phyloP scores from a whole-genome alignment of 2,329 filamentous ascomycete species.

The Truncatella angustata region DNA sequence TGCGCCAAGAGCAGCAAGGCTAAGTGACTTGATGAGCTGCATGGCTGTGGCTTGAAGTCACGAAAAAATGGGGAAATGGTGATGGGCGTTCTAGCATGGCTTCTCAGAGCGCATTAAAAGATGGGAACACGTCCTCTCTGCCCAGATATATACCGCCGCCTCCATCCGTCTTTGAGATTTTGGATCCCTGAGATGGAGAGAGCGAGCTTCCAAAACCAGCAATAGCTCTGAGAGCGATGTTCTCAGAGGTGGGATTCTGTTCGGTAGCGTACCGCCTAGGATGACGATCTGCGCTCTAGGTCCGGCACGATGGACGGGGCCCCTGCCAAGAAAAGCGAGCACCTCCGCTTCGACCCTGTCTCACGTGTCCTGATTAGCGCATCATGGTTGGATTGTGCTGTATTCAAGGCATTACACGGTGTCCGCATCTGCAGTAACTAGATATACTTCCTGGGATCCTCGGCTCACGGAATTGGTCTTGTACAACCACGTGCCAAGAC shows the following conservation, averaged over 20 bases:
- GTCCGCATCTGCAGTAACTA: not conserved
- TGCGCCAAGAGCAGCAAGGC: conserved; percentile 9
- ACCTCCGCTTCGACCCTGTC: not conserved
- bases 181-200: not conserved
- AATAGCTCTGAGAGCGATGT: not conserved
- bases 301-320: not conserved
- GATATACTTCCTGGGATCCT: not conserved
- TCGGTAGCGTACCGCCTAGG: not conserved
- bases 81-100: no score
- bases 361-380: not conserved
- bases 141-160: not conserved
- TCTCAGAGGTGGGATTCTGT: not conserved
- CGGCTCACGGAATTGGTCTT: not conserved
- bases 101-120: not conserved
- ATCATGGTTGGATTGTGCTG: not conserved
- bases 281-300: not conserved
- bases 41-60: not conserved
- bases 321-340: not conserved
- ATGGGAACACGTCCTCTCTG: not conserved
- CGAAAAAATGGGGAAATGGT: no score
- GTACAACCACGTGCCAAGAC: not conserved
- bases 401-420: not conserved
- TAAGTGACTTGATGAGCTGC: conserved; percentile 6
- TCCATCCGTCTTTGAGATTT: no score
- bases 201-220: not conserved